Evolutionary conservation across 148 eudicot species (phyloP).

Genomic region (Rheum nobile): DNA sequence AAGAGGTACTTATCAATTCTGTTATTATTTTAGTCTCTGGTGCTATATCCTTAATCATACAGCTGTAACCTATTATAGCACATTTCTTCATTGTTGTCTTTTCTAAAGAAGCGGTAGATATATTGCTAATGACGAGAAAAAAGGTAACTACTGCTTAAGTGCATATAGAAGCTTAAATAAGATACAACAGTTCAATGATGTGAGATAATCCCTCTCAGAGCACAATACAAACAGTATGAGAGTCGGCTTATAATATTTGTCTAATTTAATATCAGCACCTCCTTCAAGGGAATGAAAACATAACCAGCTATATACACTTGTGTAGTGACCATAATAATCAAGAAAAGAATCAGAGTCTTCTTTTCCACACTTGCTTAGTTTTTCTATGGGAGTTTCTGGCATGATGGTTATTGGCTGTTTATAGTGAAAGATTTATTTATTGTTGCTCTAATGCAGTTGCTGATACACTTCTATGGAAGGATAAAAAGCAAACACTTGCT

Average conservation of each 20-base stretch:
- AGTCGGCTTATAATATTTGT: neutral
- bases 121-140: neutral
- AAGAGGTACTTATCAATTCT: slow-evolving; percentile 30
- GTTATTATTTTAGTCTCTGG: neutral
- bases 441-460: slow-evolving; percentile 50
- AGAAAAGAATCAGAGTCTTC: no score
- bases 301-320: no score
- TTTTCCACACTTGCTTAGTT: neutral
- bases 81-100: neutral
- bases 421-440: neutral
- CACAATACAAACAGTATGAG: neutral
- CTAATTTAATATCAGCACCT: neutral
- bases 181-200: neutral
- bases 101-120: neutral
- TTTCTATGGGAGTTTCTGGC: neutral
- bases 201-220: neutral
- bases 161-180: neutral
- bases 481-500: slow-evolving; percentile 42
- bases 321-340: no score
- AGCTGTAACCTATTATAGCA: neutral
- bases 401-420: neutral
- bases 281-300: neutral
- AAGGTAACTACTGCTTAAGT: neutral
- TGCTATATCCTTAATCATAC: neutral
- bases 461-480: slow-evolving; percentile 77